phyloP scores from a whole-genome alignment of 169 alveolate species.

The Plasmodium malariae region DNA sequence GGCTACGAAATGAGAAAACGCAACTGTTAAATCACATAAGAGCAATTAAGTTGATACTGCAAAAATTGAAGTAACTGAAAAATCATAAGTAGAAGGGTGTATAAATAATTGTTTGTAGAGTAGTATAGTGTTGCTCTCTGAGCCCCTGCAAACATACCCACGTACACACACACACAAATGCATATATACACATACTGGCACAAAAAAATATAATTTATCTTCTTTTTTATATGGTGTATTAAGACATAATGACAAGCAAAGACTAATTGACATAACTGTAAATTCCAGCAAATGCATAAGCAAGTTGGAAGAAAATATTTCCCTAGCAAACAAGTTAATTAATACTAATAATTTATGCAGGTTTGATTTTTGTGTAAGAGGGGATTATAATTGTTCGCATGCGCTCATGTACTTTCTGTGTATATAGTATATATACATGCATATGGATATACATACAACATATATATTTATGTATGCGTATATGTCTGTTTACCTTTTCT shows the following conservation, averaged over 20 bases:
- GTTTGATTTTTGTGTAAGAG: no score
- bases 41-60: slow-evolving; percentile 45
- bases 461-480: no score
- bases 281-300: slow-evolving; percentile 50
- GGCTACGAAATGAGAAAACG: slow-evolving; percentile 40
- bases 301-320: slow-evolving; percentile 41
- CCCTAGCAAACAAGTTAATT: slow-evolving; percentile 49
- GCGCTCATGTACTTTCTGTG: no score
- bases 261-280: slow-evolving; percentile 40
- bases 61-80: slow-evolving; percentile 35
- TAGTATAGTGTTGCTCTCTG: neutral
- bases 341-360: slow-evolving; percentile 53
- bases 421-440: no score
- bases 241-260: slow-evolving; percentile 55
- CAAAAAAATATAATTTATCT: neutral
- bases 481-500: no score
- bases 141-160: neutral
- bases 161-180: neutral
- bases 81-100: neutral
- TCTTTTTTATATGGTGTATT: neutral
- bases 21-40: slow-evolving; percentile 63
- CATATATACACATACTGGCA: neutral
- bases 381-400: no score
- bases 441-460: no score
- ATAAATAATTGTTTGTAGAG: neutral